Evolutionary conservation across 345 rosid species (phyloP).

Genomic region (Hevea brasiliensis): DNA sequence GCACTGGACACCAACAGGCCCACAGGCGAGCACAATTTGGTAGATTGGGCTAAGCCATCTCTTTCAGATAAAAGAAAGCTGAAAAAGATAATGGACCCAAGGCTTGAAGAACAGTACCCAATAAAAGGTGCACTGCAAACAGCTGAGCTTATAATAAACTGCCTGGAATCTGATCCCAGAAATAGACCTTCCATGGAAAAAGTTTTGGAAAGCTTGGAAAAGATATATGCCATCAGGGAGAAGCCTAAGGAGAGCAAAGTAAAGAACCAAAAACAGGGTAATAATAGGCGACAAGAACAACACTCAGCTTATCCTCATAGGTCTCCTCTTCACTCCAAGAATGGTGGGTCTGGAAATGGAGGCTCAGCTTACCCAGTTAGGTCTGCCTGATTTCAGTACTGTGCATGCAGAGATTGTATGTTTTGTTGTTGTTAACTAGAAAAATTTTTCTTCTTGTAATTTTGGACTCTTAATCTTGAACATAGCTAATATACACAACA

Average conservation of each 20-base stretch:
- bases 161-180: conserved; percentile 61
- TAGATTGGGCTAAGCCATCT: conserved; percentile 60
- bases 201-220: conserved; percentile 42
- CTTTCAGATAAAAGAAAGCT: conserved; percentile 49
- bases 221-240: conserved; percentile 34
- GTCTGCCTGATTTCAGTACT: not conserved
- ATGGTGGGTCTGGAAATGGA: conserved; percentile 1
- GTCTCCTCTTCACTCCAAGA: conserved; percentile 14
- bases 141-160: conserved; percentile 50
- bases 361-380: not conserved
- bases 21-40: conserved; percentile 39
- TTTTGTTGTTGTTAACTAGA: not conserved
- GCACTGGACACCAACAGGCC: conserved; percentile 66
- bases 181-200: conserved; percentile 75
- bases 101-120: conserved; percentile 56
- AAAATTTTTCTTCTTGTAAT: not conserved
- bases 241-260: conserved; percentile 35
- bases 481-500: too few relatives aligned
- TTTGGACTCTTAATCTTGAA: not conserved
- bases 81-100: conserved; percentile 67
- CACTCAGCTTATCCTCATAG: not conserved
- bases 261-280: not conserved
- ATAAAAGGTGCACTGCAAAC: conserved; percentile 39
- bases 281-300: conserved; percentile 1
- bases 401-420: not conserved